These are phyloP conservation scores for Paramyrothecium roridum DNA, from an alignment of 2,329 filamentous ascomycete species.

Conservation along the genomic window DNA sequence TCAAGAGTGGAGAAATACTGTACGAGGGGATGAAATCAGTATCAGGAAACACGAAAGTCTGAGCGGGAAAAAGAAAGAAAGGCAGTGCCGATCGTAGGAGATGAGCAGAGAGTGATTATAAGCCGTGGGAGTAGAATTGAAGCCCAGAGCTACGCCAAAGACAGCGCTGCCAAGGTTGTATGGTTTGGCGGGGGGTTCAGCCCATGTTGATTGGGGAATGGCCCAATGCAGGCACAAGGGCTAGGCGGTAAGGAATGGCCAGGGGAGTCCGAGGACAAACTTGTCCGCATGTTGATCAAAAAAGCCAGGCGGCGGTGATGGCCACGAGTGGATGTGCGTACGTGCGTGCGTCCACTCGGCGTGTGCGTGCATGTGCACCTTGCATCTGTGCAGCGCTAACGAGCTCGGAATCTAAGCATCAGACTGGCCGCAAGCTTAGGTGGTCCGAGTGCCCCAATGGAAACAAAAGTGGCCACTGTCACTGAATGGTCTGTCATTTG, in stretches of 20 bases:
- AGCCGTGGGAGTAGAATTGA: constrained; percentile 3
- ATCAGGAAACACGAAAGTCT: neutral
- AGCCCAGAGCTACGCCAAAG: neutral
- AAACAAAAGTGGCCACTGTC: neutral
- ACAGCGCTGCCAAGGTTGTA: neutral
- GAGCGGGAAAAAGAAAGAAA: constrained; percentile 3
- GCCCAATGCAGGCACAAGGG: neutral
- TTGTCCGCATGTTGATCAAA: neutral
- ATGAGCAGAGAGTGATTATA: neutral
- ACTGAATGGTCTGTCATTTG: neutral
- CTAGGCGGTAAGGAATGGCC: neutral
- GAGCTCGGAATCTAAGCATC: neutral
- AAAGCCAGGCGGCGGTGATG: neutral
- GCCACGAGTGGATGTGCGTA: neutral
- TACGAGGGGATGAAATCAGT: constrained; percentile 6
- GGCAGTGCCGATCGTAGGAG: neutral
- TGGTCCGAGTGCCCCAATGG: neutral
- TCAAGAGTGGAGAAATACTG: constrained; percentile 75
- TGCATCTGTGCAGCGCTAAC: neutral
- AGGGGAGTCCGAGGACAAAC: neutral
- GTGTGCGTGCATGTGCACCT: neutral
- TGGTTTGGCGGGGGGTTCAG: neutral
- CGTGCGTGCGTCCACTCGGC: neutral
- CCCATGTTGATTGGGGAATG: neutral
- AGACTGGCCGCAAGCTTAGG: neutral